phyloP scores from a whole-genome alignment of 2,329 filamentous ascomycete species.

The Sporothrix brasiliensis region DNA sequence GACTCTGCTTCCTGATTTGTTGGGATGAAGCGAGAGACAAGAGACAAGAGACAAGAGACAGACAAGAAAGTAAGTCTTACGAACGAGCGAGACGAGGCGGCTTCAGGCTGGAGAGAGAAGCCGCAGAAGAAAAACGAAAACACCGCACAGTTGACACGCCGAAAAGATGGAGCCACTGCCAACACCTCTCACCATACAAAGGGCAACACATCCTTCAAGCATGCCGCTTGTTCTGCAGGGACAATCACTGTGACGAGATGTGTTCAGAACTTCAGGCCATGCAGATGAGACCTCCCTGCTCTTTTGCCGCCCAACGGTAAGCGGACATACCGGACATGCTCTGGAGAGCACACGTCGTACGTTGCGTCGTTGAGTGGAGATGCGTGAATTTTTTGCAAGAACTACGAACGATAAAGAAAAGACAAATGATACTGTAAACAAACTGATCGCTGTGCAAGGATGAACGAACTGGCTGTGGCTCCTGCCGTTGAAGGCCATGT shows the following conservation, averaged over 20 bases:
- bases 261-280: too few species aligned
- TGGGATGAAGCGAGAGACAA: conserved; percentile 3
- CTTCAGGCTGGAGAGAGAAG: not conserved
- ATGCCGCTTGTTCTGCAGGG: conserved; percentile 20
- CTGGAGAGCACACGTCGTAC: not conserved
- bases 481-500: not conserved
- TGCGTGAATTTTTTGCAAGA: not conserved
- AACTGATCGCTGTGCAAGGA: not conserved
- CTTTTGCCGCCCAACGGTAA: too few species aligned
- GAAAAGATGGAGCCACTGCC: conserved; percentile 6
- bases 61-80: too few species aligned
- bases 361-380: not conserved
- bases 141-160: not conserved
- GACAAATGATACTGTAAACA: not conserved
- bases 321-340: not conserved
- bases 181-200: not conserved
- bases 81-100: conserved; percentile 13
- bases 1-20: not conserved
- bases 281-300: too few species aligned
- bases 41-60: not conserved
- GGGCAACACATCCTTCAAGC: not conserved
- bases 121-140: not conserved
- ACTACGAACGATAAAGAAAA: not conserved
- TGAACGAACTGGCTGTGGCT: not conserved
- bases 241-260: not conserved